These are phyloP conservation scores for Saccharum spontaneum DNA, from an alignment of 176 grass and related monocot species.

Conservation along the genomic window DNA sequence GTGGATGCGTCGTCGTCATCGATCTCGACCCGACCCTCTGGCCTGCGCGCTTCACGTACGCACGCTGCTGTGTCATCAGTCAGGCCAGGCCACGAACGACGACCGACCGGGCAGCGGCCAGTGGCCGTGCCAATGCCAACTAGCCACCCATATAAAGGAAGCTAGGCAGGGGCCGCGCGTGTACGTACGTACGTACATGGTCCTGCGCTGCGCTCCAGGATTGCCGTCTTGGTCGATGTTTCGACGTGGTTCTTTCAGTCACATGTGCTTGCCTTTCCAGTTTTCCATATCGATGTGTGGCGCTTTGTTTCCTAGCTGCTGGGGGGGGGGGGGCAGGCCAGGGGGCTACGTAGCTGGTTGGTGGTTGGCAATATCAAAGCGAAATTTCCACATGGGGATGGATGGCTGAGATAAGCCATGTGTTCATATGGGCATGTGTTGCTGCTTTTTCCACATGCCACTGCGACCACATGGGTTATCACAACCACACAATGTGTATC, in stretches of 20 bases:
- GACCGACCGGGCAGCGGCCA: no score
- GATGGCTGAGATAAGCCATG: no score
- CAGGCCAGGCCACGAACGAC: no score
- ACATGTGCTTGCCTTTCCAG: constrained; percentile 34
- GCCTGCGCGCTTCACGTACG: background rate
- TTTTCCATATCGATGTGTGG: constrained; percentile 11
- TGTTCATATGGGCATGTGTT: no score
- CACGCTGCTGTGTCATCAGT: background rate
- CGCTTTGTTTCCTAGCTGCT: constrained; percentile 25
- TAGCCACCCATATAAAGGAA: constrained; percentile 14
- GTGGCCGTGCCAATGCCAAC: background rate
- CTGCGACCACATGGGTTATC: no score
- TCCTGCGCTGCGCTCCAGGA: constrained; percentile 38
- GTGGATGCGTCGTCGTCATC: no score
- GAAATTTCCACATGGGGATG: no score
- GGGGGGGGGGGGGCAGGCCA: background rate
- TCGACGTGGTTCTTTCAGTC: background rate
- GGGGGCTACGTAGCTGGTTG: background rate
- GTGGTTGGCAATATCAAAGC: constrained; percentile 18
- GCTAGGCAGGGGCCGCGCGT: background rate
- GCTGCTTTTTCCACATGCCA: no score
- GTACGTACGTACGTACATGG: background rate
- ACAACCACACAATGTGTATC: no score
- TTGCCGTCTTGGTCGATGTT: constrained; percentile 44
- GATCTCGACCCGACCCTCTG: no score